Evolutionary conservation across 2,329 filamentous ascomycete genomes (phyloP).

Genomic region (Nigrospora sphaerica): DNA sequence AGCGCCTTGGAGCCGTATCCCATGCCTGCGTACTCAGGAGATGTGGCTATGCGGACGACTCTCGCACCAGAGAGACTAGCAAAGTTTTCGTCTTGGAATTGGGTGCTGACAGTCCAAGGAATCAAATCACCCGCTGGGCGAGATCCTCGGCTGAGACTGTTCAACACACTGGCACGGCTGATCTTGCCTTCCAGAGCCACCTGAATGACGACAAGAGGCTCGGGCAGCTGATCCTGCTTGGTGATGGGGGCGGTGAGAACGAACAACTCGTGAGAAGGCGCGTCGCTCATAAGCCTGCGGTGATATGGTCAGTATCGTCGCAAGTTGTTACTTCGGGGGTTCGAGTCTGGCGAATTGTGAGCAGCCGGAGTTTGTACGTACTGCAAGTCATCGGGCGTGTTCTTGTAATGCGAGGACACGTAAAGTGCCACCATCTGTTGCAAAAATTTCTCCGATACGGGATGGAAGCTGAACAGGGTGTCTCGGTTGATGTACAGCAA

Average conservation of each 20-base stretch:
- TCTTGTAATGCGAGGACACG: conserved; percentile 86
- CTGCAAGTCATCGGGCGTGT: conserved; percentile 46
- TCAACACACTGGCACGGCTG: conserved; percentile 85
- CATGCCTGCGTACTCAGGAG: conserved; percentile 87
- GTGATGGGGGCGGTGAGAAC: conserved; percentile 83
- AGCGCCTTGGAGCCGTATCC: conserved; percentile 89
- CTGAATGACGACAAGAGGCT: conserved; percentile 91
- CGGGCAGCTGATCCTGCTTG: conserved; percentile 73
- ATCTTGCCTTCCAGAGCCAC: conserved; percentile 93
- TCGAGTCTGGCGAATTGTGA: too few relatives aligned
- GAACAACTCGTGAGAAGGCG: conserved; percentile 91
- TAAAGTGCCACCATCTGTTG: conserved; percentile 98
- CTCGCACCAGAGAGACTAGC: conserved; percentile 87
- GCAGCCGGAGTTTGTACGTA: neutral
- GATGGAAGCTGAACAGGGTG: conserved; percentile 96
- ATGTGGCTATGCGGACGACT: conserved; percentile 90
- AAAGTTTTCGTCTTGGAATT: conserved; percentile 97
- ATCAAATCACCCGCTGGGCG: conserved; percentile 89
- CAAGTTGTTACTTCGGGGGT: too few relatives aligned
- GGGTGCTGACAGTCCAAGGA: conserved; percentile 94
- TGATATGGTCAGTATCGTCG: too few relatives aligned
- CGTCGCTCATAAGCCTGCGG: conserved; percentile 76
- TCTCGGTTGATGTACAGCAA: conserved; percentile 92
- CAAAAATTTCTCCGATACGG: conserved; percentile 91
- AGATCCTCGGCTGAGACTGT: conserved; percentile 81